These are phyloP conservation scores for Cercospora brassicicola DNA, from an alignment of 2,329 filamentous ascomycete species.

Conservation along the genomic window DNA sequence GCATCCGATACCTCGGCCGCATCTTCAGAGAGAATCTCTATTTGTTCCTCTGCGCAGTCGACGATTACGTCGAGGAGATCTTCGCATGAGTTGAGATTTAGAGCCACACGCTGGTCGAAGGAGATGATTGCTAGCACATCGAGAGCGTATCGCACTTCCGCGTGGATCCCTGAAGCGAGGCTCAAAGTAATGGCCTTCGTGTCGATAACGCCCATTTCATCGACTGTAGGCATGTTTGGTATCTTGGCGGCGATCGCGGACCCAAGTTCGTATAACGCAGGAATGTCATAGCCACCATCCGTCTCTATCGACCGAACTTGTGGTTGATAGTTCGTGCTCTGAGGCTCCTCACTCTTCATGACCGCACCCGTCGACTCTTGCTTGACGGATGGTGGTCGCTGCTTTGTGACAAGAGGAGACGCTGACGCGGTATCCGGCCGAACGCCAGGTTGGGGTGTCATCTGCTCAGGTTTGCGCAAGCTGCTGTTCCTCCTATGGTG, in stretches of 20 bases:
- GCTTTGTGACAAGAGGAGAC: slow-evolving; percentile 35
- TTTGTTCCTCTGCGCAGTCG: slow-evolving; percentile 86
- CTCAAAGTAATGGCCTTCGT: slow-evolving; percentile 86
- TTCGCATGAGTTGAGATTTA: slow-evolving; percentile 74
- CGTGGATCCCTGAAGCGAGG: slow-evolving; percentile 83
- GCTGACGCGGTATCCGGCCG: slow-evolving; percentile 27
- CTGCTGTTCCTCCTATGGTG: slow-evolving; percentile 38
- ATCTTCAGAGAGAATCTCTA: slow-evolving; percentile 80
- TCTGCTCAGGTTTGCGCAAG: slow-evolving; percentile 33
- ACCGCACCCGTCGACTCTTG: slow-evolving; percentile 31
- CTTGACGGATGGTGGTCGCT: slow-evolving; percentile 35
- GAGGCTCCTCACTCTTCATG: slow-evolving; percentile 39
- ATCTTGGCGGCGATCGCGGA: slow-evolving; percentile 66
- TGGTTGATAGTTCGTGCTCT: slow-evolving; percentile 37
- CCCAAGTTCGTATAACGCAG: slow-evolving; percentile 64
- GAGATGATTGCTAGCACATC: slow-evolving; percentile 78
- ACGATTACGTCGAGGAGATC: slow-evolving; percentile 85
- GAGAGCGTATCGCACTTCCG: slow-evolving; percentile 84
- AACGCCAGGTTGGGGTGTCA: slow-evolving; percentile 32
- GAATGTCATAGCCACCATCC: slow-evolving; percentile 70
- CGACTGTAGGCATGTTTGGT: slow-evolving; percentile 71
- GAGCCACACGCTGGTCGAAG: slow-evolving; percentile 60
- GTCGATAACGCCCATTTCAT: slow-evolving; percentile 84
- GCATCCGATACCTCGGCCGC: slow-evolving; percentile 83
- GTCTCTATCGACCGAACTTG: slow-evolving; percentile 28